Conservation (phyloP, 495 filamentous ascomycete genomes). For the Xylaria venustula region DNA sequence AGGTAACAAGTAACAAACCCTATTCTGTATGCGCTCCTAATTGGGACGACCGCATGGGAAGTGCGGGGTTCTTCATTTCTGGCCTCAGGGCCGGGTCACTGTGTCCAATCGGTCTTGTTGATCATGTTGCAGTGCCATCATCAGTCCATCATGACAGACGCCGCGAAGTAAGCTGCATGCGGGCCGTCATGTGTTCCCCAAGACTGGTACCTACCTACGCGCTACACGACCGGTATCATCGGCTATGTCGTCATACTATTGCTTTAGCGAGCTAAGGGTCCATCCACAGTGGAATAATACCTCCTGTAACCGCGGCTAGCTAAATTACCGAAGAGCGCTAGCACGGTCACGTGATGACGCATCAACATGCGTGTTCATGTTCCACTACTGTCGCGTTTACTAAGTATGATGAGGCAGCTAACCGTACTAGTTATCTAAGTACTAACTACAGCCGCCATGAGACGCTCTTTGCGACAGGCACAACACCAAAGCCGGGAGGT, state of each 20-base stretch:
- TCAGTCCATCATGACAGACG: neutral
- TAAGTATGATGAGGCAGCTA: too few species aligned
- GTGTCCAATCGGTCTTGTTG: neutral
- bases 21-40: neutral
- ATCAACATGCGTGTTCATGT: neutral
- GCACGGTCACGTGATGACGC: slow-evolving; percentile 17
- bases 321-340: too few species aligned
- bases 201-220: too few species aligned
- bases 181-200: neutral
- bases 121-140: neutral
- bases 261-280: neutral
- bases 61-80: neutral
- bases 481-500: neutral
- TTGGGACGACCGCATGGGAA: neutral
- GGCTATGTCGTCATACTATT: neutral
- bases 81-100: neutral
- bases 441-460: slow-evolving; percentile 4
- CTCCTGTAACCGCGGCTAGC: too few species aligned
- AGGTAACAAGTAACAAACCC: neutral
- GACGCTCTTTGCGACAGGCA: slow-evolving; percentile 9
- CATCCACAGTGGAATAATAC: neutral
- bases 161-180: neutral
- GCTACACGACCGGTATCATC: too few species aligned
- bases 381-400: neutral
- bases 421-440: too few species aligned